Evolutionary conservation across 83 land plant genomes (phyloP).

Genomic region (Diphasiastrum complanatum): DNA sequence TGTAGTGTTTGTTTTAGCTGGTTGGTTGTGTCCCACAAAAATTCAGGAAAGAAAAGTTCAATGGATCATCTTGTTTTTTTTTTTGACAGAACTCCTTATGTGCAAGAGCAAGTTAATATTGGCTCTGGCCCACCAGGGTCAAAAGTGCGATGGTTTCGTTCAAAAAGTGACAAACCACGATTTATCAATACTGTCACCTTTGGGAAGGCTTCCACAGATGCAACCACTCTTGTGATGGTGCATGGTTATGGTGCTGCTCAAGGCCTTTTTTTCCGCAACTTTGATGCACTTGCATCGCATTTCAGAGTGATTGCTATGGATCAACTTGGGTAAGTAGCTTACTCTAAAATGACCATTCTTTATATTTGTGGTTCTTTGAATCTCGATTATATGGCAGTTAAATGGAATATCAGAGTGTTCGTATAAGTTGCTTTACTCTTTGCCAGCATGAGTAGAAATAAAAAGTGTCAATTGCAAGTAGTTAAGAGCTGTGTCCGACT

Average conservation of each 20-base stretch:
- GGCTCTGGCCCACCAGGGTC: constrained; percentile 94
- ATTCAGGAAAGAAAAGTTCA: too few relatives aligned
- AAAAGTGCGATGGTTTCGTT: constrained; percentile 77
- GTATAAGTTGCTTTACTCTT: too few relatives aligned
- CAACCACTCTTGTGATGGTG: constrained; percentile 89
- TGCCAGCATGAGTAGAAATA: too few relatives aligned
- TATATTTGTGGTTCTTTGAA: neutral
- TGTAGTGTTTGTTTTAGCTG: too few relatives aligned
- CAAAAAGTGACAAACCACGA: constrained; percentile 68
- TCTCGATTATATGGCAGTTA: neutral
- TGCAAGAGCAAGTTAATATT: constrained; percentile 79
- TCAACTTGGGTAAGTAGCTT: constrained; percentile 67
- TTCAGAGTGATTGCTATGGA: constrained; percentile 84
- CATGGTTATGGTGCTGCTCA: constrained; percentile 98
- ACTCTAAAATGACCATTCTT: neutral
- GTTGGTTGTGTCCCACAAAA: too few relatives aligned
- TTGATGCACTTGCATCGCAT: constrained; percentile 75
- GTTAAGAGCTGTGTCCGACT: too few relatives aligned
- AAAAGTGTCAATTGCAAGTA: too few relatives aligned
- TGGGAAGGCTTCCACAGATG: constrained; percentile 39
- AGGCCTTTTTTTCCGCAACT: constrained; percentile 93
- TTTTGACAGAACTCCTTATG: constrained; percentile 65
- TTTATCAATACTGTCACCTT: constrained; percentile 89
- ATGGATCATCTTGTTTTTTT: neutral
- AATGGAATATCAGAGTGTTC: neutral